phyloP scores from a whole-genome alignment of 331 rosid species.

The Pyrus hybrid region DNA sequence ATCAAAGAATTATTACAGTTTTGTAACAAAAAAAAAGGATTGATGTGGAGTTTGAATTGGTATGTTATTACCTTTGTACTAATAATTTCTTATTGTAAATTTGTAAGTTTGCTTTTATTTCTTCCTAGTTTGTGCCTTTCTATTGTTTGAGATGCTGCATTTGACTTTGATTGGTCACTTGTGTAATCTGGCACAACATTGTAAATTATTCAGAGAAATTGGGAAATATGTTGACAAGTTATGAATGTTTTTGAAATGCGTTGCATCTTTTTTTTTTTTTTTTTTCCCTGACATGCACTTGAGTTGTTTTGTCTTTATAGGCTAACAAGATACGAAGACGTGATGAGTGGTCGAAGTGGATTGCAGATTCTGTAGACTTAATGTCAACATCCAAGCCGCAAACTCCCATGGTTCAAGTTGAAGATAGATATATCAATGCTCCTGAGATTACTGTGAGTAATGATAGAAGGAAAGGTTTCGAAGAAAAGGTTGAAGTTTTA shows the following conservation, averaged over 20 bases:
- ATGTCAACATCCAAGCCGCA: slow-evolving; percentile 27
- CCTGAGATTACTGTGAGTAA: slow-evolving; percentile 20
- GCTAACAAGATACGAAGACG: slow-evolving; percentile 70
- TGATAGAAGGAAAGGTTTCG: slow-evolving; percentile 23
- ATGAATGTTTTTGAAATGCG: not conserved
- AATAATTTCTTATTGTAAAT: not conserved
- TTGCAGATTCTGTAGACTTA: slow-evolving; percentile 38
- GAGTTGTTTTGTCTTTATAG: slow-evolving; percentile 27
- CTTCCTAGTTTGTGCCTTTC: not conserved
- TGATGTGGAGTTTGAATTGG: not conserved
- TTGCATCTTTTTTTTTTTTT: slow-evolving; percentile 1
- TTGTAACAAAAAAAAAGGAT: not conserved
- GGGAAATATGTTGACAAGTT: not conserved
- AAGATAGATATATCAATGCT: slow-evolving; percentile 22
- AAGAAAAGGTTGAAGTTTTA: slow-evolving; percentile 27
- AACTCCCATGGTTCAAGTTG: slow-evolving; percentile 22
- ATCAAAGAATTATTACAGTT: not conserved
- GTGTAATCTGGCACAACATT: not conserved
- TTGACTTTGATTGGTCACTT: not conserved
- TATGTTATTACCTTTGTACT: no score
- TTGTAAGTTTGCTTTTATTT: not conserved
- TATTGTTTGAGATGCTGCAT: not conserved
- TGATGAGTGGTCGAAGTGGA: slow-evolving; percentile 75
- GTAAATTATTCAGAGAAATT: not conserved
- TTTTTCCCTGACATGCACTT: not conserved